These are phyloP conservation scores for Rhizomucor miehei DNA, from an alignment of 371 early-diverging fungal genomes.

Conservation along the genomic window DNA sequence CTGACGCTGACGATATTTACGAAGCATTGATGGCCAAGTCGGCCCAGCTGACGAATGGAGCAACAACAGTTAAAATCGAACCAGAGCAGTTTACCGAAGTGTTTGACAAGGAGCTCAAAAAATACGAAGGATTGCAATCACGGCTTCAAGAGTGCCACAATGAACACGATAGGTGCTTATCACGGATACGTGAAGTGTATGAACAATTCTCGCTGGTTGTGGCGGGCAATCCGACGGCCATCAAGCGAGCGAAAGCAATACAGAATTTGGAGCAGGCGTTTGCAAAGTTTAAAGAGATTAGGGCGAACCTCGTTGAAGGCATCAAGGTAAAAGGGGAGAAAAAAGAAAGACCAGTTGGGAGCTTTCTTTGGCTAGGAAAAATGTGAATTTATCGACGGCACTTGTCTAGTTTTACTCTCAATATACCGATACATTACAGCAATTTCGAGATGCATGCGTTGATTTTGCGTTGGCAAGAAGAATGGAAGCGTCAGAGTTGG, in stretches of 20 bases:
- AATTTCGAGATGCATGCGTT: slow-evolving; percentile 59
- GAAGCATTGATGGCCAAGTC: slow-evolving; percentile 34
- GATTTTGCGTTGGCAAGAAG: slow-evolving; percentile 72
- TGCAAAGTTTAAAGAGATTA: slow-evolving; percentile 64
- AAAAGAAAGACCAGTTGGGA: background rate
- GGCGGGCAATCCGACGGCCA: slow-evolving; percentile 45
- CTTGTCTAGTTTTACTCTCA: slow-evolving; percentile 75
- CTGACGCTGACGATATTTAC: slow-evolving; percentile 71
- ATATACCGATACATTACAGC: slow-evolving; percentile 58
- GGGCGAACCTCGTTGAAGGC: slow-evolving; percentile 68
- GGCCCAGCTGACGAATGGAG: slow-evolving; percentile 43
- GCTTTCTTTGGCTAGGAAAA: slow-evolving; percentile 1
- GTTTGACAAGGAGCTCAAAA: slow-evolving; percentile 61
- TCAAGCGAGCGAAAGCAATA: slow-evolving; percentile 64
- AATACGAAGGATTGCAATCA: slow-evolving; percentile 56
- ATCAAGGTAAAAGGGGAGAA: slow-evolving; percentile 36
- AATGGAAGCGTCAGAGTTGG: slow-evolving; percentile 63
- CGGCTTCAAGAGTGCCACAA: slow-evolving; percentile 44
- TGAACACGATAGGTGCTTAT: slow-evolving; percentile 57
- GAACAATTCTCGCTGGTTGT: slow-evolving; percentile 57
- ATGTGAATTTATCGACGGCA: too few relatives aligned
- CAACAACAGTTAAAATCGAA: slow-evolving; percentile 66
- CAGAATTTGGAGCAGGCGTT: slow-evolving; percentile 67
- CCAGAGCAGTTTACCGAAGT: slow-evolving; percentile 69
- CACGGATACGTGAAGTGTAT: slow-evolving; percentile 54